phyloP scores from a whole-genome alignment of 1,284 basidiomycete species.

The Vanrija pseudolonga region DNA sequence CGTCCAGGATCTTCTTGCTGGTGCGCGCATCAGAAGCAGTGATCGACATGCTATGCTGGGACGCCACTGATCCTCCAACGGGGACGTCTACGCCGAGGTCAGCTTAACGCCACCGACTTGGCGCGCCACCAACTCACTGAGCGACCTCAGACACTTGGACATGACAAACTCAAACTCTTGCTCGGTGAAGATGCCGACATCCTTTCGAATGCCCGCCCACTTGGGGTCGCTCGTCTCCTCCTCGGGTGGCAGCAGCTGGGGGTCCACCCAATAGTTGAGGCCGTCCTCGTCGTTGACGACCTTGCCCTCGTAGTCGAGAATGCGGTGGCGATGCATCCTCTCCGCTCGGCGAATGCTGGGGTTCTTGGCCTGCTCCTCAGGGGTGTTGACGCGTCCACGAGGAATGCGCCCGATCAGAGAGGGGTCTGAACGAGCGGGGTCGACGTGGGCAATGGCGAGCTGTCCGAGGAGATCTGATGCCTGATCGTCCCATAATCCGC shows the following conservation, averaged over 20 bases:
- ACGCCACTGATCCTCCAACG: constrained; percentile 38
- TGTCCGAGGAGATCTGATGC: constrained; percentile 65
- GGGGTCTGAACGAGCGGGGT: constrained; percentile 69
- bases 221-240: constrained; percentile 63
- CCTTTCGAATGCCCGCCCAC: constrained; percentile 73
- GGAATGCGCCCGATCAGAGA: constrained; percentile 61
- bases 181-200: constrained; percentile 82
- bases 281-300: constrained; percentile 58
- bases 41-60: constrained; percentile 42
- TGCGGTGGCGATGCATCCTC: constrained; percentile 29
- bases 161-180: constrained; percentile 81
- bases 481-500: constrained; percentile 76
- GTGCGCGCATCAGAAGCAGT: constrained; percentile 55
- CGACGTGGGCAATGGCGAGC: constrained; percentile 68
- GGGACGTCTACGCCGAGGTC: constrained; percentile 53
- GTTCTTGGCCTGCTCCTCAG: constrained; percentile 35
- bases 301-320: constrained; percentile 36
- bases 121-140: constrained; percentile 60
- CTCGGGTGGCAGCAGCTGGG: constrained; percentile 44
- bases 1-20: constrained; percentile 63
- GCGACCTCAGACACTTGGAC: constrained; percentile 78
- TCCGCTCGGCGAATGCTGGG: constrained; percentile 21
- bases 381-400: constrained; percentile 30
- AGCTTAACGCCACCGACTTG: background rate
- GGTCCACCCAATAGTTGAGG: constrained; percentile 39